Base-by-base conservation (phyloP, 106 monocot genomes). In the Allium fistulosum region DNA sequence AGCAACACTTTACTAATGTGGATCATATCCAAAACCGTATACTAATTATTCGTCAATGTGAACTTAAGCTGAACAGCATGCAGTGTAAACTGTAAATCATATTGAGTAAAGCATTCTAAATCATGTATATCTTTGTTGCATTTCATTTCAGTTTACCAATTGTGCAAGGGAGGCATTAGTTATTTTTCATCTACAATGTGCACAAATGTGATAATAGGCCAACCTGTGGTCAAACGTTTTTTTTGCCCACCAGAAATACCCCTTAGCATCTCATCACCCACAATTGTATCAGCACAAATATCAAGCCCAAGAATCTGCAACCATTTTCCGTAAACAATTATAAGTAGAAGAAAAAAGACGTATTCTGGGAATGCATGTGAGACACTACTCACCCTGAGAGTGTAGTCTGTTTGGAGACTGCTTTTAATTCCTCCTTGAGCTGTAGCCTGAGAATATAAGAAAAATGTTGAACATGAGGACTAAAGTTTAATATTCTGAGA, bases 331-430 rank as follows among this genome's bases (percentile, higher is more conserved):
- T 46, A 58, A 2, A n/a, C 57, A 26, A 49, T 22, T 9, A 52
- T 3, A 18, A 22, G 2, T 71, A 26, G 15, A 13, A 59, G 59
- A 60, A 27, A 17, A 12, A 48, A 22, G 26, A 7, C 0, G 13
- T 62, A 62, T 62, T 62, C 46, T 13, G 12, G 63, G 46, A 66
- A 66, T 37, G 22, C 7, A 66, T 18, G 4, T 63, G 59, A 62
- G 10, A 55, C 14, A 13, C 69, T 56, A 58, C 71, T 58, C 69
- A 90, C 90, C 83, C 60, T 78, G 51, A 90, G 70, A 3, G 80
- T 90, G 76, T 90, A 90, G 60, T 90, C 86, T 47, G 90, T 90
- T 61, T 83, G 82, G 27, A 90, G 81, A 51, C 65, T 76, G 71
- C 76, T 79, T 59, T 81, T 48, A 10, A 81, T 48, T 26, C 83